Percentiles rank a stretch among this genome's conserved stretches.
These are phyloP conservation scores for Chloranthus sessilifolius DNA, from an alignment of 164 flowering plant species.

Conservation along the genomic window DNA sequence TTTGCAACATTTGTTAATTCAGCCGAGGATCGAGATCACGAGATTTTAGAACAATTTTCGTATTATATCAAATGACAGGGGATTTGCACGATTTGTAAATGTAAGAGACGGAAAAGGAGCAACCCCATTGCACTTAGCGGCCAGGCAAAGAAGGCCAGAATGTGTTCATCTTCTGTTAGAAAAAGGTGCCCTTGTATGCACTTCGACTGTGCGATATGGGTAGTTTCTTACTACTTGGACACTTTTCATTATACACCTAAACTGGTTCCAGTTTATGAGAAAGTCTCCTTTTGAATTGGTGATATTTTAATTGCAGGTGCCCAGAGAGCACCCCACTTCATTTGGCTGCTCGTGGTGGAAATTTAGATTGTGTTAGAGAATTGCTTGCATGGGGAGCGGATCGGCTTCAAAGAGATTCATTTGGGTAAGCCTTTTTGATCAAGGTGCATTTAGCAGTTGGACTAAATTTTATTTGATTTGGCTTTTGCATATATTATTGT, in stretches of 20 bases:
- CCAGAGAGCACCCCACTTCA: conserved; percentile 94
- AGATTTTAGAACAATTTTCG: neutral
- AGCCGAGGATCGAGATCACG: neutral
- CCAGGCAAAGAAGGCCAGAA: conserved; percentile 75
- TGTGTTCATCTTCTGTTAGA: conserved; percentile 76
- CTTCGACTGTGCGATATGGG: conserved; percentile 87
- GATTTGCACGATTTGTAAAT: conserved; percentile 94
- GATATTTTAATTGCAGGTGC: conserved; percentile 38
- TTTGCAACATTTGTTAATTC: no score
- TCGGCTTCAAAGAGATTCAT: conserved; percentile 81
- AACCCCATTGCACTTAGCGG: conserved; percentile 88
- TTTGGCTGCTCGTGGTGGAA: conserved; percentile 95
- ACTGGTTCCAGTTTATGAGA: no score
- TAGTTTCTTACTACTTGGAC: conserved; percentile 21
- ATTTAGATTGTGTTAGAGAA: conserved; percentile 79
- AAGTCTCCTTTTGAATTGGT: neutral
- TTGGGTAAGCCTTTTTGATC: conserved; percentile 78
- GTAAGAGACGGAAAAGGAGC: conserved; percentile 90
- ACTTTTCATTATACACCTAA: no score
- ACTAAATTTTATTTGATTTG: no score
- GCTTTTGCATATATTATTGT: no score
- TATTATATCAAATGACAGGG: conserved; percentile 52
- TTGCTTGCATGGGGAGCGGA: conserved; percentile 97
- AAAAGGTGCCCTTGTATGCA: conserved; percentile 88
- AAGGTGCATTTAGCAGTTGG: no score